Base-by-base conservation (phyloP, 2,329 filamentous ascomycete species). In the Monosporascus sp. region DNA sequence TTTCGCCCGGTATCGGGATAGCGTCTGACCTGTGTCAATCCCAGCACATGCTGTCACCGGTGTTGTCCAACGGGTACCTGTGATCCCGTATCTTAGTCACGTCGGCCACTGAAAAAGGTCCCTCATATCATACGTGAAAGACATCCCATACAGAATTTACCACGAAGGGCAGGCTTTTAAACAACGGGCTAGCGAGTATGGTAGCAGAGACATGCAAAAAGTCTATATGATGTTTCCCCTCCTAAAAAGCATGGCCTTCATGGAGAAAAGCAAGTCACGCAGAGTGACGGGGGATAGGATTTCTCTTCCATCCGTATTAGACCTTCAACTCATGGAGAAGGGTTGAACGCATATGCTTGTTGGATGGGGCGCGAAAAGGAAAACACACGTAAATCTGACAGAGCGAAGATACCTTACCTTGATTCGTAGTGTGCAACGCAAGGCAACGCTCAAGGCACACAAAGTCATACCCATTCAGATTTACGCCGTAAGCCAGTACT, bases 241-340 rank as follows among this genome's bases (percentile, higher is more conserved):
- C 63, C 61, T 66, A 71, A 73, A 76, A 76, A 77, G 74, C 74
- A 65, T 71, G 66, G 64, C 66, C 72, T 70, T 72, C 60, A 71
- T 60, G 60, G 69, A 75, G 68, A 77, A 78, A 75, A 75, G 70
- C 70, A 69, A 77, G 71, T 65, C 70, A 68, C 70, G 74, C 77
- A 79, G 75, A 79, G 76, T 79, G 74, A 76, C 70, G 73, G 77
- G 77, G 74, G 57, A 62, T 37, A 24, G 68, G 56, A 67, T 78
- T 60, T 56, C 73, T 79, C 72, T 79, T 74, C 77, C 77, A 80
- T 73, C 70, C 72, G 69, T 74, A 73, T 75, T 79, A 79, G 77
- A 74, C 77, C 70, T 76, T 74, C 74, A 71, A 74, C 74, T 74
- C 77, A 79, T 65, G 76, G 69, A 66, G 70, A 76, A 72, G 67